Percentiles rank a stretch among this genome's conserved stretches.
These are phyloP conservation scores for Austroboletus novae-zelandiae DNA, from an alignment of 1,284 basidiomycete species.

Conservation along the genomic window DNA sequence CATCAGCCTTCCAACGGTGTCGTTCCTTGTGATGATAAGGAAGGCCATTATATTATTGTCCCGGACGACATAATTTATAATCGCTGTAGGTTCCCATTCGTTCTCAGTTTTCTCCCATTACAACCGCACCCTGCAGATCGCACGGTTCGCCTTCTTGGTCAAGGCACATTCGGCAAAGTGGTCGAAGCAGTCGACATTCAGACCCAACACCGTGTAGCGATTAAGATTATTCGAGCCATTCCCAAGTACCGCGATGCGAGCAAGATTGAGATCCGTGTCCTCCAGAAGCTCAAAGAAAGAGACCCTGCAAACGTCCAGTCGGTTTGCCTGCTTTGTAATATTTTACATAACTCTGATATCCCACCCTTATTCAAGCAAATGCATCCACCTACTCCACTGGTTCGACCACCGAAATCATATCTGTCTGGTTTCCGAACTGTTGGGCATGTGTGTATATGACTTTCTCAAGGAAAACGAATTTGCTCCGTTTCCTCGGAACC, in stretches of 20 bases:
- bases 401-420: constrained; percentile 99
- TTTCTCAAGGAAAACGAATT: constrained; percentile 99
- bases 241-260: constrained; percentile 98
- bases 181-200: constrained; percentile 89
- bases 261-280: constrained; percentile 96
- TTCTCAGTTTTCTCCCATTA: not conserved
- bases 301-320: constrained; percentile 91
- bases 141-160: constrained; percentile 87
- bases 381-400: constrained; percentile 92
- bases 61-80: constrained; percentile 84
- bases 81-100: constrained; percentile 61
- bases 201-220: constrained; percentile 81
- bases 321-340: constrained; percentile 35
- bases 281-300: constrained; percentile 87
- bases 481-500: constrained; percentile 91
- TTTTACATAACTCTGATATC: constrained; percentile 10
- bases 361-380: constrained; percentile 69
- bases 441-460: constrained; percentile 98
- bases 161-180: constrained; percentile 99
- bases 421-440: constrained; percentile 94
- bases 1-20: constrained; percentile 56
- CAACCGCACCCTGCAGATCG: constrained; percentile 59
- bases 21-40: constrained; percentile 86
- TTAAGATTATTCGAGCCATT: constrained; percentile 98
- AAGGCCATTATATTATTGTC: constrained; percentile 92